Conservation (phyloP, 140 eudicot species). For the Erigeron philadelphicus region DNA sequence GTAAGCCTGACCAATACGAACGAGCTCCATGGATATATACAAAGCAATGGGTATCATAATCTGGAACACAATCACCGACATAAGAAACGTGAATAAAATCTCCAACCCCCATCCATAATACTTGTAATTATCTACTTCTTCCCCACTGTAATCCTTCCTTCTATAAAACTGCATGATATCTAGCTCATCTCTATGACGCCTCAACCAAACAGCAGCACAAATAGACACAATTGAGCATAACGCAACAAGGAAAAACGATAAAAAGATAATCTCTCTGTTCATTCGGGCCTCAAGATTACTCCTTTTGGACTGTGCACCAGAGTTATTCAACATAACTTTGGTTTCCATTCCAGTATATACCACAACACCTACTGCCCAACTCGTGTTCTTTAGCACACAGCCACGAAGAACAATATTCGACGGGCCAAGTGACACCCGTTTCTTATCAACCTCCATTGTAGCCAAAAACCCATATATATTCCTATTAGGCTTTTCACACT, state of each 20-base stretch:
- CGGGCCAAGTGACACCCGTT: constrained; percentile 82
- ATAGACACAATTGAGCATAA: constrained; percentile 62
- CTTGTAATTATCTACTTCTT: constrained; percentile 45
- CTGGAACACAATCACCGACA: constrained; percentile 86
- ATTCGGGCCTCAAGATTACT: constrained; percentile 78
- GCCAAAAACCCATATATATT: constrained; percentile 83
- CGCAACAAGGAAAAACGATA: constrained; percentile 57
- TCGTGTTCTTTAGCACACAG: constrained; percentile 83
- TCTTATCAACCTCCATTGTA: constrained; percentile 75
- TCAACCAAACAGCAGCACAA: constrained; percentile 71
- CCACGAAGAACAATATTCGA: constrained; percentile 89
- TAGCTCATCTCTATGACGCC: constrained; percentile 67
- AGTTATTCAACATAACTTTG: constrained; percentile 87
- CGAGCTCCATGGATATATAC: constrained; percentile 97
- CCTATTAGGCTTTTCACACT: constrained; percentile 85
- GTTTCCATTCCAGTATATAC: constrained; percentile 91
- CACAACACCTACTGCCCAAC: constrained; percentile 83
- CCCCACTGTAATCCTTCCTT: constrained; percentile 55
- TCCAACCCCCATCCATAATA: constrained; percentile 84
- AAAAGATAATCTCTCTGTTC: constrained; percentile 66
- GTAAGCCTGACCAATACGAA: constrained; percentile 92
- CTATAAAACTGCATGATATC: constrained; percentile 63
- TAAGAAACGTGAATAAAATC: constrained; percentile 78
- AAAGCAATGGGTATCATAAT: constrained; percentile 93
- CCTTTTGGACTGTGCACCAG: constrained; percentile 93